Conservation (phyloP, 352 stramenopile genomes). For the Globisporangium spiculum region DNA sequence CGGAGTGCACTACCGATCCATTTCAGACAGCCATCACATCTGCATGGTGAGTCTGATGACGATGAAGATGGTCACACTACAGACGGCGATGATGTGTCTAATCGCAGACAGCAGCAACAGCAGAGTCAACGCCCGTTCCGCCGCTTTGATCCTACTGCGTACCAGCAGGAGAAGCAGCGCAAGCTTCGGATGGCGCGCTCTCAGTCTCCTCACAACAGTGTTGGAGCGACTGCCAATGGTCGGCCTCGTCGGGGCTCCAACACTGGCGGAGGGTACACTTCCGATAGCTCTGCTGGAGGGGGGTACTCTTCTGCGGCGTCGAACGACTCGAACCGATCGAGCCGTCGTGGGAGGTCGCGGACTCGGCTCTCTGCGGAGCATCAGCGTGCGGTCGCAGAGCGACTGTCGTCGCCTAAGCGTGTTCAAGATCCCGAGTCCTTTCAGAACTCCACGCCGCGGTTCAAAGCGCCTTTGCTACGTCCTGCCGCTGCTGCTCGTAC, state of each 20-base stretch:
- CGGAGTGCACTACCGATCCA: conserved; percentile 17
- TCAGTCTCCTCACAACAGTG: conserved; percentile 22
- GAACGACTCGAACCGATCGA: conserved; percentile 46
- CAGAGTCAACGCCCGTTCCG: conserved; percentile 33
- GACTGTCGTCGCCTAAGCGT: conserved; percentile 56
- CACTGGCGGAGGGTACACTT: conserved; percentile 45
- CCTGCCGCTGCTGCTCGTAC: conserved; percentile 14
- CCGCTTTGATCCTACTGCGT: conserved; percentile 79
- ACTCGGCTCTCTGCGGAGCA: conserved; percentile 39
- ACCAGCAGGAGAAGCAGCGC: conserved; percentile 70
- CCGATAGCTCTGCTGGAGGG: conserved; percentile 55
- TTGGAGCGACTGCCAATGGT: neutral
- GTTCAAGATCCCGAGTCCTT: conserved; percentile 16
- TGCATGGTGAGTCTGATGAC: conserved; percentile 34
- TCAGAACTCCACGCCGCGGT: conserved; percentile 16
- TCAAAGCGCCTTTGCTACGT: conserved; percentile 26
- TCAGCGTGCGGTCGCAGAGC: conserved; percentile 52
- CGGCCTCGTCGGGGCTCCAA: conserved; percentile 12
- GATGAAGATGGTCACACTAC: conserved; percentile 1
- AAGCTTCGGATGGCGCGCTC: conserved; percentile 44
- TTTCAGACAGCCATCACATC: conserved; percentile 23
- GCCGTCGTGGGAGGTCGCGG: conserved; percentile 34
- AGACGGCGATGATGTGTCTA: conserved; percentile 18
- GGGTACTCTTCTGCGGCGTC: conserved; percentile 70
- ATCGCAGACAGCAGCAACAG: conserved; percentile 4